Base-by-base conservation (phyloP, 495 filamentous ascomycete species). In the Neurospora sp. region DNA sequence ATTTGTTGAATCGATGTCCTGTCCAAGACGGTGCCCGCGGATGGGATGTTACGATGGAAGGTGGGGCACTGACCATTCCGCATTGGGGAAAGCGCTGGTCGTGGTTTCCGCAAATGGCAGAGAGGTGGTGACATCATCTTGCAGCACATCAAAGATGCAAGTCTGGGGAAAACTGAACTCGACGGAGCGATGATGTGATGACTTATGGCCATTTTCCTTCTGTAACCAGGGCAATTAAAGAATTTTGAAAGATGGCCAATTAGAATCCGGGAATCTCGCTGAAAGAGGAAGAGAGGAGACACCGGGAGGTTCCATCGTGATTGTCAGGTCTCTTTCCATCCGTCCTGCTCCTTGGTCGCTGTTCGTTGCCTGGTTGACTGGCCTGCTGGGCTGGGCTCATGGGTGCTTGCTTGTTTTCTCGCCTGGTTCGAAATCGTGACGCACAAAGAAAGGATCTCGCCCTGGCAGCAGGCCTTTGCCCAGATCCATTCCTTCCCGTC, bases 81-180 rank as follows among this genome's bases (percentile, higher is more conserved):
- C 54, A 62, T 62, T 62, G 54, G 54, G 54, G 23, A 41, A 39
- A 9, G 11, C 39, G 49, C 23, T 49, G 5, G 41, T 31, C 76
- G 60, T 74, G 73, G 73, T 75, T 72, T 72, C 70, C 60, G 66
- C 44, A 54, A 69, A 70, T 62, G 60, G 35, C 27, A 72, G 66
- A 10, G 70, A 73, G 54, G 75, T 81, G 74, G 77, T 82, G 81
- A 82, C 81, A 77, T 82, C 81, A 82, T 80, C 69, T 6, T 71
- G 75, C 77, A 80, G 77, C 20, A 70, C 23, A 38, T 75, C 72
- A 77, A 77, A 74, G 77, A 39, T n/a, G 37, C 46, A n/a, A n/a
- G 70, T 73, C 72, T 39, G 66, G 74, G 74, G 75, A 72, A 76
- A 41, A 11, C 44, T 20, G 76, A 41, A 11, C 44, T 20, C 79